Percentiles rank a stretch among this genome's conserved stretches.
phyloP scores from a whole-genome alignment of 768 basidiomycete species.

The Ramaria rubella region DNA sequence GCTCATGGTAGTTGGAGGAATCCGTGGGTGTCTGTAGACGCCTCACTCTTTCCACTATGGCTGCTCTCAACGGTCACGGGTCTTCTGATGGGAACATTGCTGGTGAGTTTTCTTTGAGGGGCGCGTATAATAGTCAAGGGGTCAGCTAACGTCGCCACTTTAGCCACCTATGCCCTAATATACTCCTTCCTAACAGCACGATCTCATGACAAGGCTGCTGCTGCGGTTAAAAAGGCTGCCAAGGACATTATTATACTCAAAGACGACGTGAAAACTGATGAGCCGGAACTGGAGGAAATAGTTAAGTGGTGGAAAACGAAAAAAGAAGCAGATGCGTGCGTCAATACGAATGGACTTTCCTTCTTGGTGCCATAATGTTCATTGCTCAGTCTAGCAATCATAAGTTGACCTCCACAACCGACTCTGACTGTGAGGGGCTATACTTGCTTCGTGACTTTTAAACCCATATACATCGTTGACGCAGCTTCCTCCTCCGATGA shows the following conservation, averaged over 20 bases:
- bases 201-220: conserved; percentile 63
- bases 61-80: conserved; percentile 34
- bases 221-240: conserved; percentile 67
- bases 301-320: conserved; percentile 55
- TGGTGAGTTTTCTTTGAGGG: neutral
- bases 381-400: neutral
- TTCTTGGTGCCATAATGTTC: neutral
- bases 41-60: neutral
- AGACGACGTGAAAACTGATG: conserved; percentile 41
- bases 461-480: conserved; percentile 1
- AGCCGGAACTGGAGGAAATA: conserved; percentile 55
- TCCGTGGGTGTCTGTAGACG: conserved; percentile 4
- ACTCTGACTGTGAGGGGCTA: conserved; percentile 5
- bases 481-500: neutral
- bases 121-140: neutral
- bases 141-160: neutral
- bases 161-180: conserved; percentile 73
- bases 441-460: neutral
- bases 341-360: conserved; percentile 1
- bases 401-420: neutral
- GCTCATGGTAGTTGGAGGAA: conserved; percentile 20
- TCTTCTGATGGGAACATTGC: conserved; percentile 20
- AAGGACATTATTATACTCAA: conserved; percentile 55
- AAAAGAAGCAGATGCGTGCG: conserved; percentile 16
- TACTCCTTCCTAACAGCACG: conserved; percentile 64